Evolutionary conservation across 2,329 filamentous ascomycete species (phyloP), one percentile per base, ranked within the genome.

Genomic region (Rachicladosporium sp.): DNA sequence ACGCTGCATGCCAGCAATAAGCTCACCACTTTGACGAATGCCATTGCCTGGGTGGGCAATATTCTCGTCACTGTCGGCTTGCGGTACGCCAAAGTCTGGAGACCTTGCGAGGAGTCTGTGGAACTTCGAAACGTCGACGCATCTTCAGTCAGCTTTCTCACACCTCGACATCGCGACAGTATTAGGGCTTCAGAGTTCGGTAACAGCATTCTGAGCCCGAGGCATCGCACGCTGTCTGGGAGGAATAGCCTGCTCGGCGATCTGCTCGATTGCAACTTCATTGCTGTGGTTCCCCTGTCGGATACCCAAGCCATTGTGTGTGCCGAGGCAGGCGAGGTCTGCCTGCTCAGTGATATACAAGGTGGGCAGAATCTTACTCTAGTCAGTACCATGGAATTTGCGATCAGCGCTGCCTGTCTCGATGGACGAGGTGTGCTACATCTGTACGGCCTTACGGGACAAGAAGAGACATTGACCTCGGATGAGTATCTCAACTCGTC

Each of bases 61-160:
- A 82, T 65, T 49, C 70, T 98, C 38, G 69, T 98, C 43, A 95
- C 89, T 13, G 76, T 91, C 15, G 91, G 91, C 10, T 82, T 91
- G 37, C 78, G 91, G 19, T 89, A 95, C 63, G 77, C 95, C 59
- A 96, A 95, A 61, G 74, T 93, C 37, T 98, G 91, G 91, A 80
- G 80, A 49, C 72, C 91, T 8, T 83, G 91, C 29, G 85, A 89
- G 19, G 64, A 53, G 41, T 67, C 56, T 32, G 23, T 27, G 23
- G 23, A 27, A 27, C 23, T 8, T 27, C 23, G 23, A 27, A 64
- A 44, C 13, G 29, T 37, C 11, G 42, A 44, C 13, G 37, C 46
- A 5, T 41, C 44, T 2, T 40, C 35, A 31, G 45, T 44, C 31
- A 50, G 46, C 13, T 37, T 50, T 9, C 38, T 37, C 1, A 52